A percentile compares a stretch with the other conserved stretches of the same genome.
These are phyloP conservation scores for Chlamydomonas incerta DNA, from an alignment of 139 green algal genomes.

Conservation along the genomic window DNA sequence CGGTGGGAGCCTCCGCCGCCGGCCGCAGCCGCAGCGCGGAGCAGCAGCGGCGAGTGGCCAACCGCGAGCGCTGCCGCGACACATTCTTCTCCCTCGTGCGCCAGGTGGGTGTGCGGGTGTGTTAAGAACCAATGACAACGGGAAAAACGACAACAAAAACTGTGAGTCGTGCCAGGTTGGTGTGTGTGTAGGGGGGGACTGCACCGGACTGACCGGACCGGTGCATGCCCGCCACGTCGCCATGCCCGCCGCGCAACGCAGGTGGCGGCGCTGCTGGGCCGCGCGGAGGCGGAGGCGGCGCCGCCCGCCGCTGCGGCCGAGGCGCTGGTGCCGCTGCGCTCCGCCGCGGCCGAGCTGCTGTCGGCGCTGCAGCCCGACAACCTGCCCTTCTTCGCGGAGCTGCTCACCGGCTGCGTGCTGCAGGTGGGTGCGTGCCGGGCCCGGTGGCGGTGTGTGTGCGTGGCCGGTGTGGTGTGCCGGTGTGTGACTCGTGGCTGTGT, in stretches of 20 bases:
- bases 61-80: conserved; percentile 73
- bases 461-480: too few species aligned
- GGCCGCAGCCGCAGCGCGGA: conserved; percentile 45
- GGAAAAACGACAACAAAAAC: too few species aligned
- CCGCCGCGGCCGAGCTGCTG: conserved; percentile 55
- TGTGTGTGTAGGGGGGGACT: too few species aligned
- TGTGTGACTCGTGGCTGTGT: too few species aligned
- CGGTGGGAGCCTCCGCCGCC: neutral
- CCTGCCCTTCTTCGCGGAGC: conserved; percentile 68
- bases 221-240: too few species aligned
- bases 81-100: conserved; percentile 63
- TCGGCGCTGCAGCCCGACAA: conserved; percentile 65
- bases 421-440: conserved; percentile 53
- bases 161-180: too few species aligned
- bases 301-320: neutral
- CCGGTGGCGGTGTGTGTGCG: too few species aligned
- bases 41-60: conserved; percentile 65
- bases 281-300: neutral
- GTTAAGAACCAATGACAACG: too few species aligned
- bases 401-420: conserved; percentile 70
- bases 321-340: conserved; percentile 53
- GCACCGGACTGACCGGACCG: too few species aligned
- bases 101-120: conserved; percentile 34
- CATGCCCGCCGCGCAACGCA: too few species aligned
- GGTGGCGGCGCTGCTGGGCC: too few species aligned